Evolutionary conservation across 2,329 filamentous ascomycete genomes (phyloP).

Genomic region (Dactylonectria estremocensis): DNA sequence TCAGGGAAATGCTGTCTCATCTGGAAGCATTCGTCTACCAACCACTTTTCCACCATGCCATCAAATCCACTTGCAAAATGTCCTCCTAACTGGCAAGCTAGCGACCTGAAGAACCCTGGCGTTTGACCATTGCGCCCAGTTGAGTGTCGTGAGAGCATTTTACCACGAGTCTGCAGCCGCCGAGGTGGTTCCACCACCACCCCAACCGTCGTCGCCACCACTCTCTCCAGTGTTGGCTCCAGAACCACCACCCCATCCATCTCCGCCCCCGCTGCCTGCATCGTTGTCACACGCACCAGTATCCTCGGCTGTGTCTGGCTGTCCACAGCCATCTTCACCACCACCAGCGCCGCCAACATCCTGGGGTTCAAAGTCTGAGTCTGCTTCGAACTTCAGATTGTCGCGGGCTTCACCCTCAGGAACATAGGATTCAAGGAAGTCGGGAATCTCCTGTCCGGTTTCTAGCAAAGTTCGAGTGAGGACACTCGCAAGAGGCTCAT

Average conservation of each 20-base stretch:
- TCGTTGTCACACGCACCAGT: constrained; percentile 32
- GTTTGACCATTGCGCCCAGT: not conserved
- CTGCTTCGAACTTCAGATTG: constrained; percentile 69
- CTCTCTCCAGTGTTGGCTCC: constrained; percentile 32
- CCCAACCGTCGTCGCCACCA: constrained; percentile 30
- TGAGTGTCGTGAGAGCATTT: not conserved
- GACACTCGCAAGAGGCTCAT: constrained; percentile 80
- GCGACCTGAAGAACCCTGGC: not conserved
- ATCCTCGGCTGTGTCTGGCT: constrained; percentile 19
- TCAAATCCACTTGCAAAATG: not conserved
- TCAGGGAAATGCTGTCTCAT: constrained; percentile 15
- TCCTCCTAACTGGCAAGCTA: not conserved
- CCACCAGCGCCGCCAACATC: constrained; percentile 50
- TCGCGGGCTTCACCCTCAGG: constrained; percentile 67
- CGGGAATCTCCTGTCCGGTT: constrained; percentile 82
- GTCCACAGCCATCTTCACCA: constrained; percentile 36
- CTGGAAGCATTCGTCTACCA: constrained; percentile 6
- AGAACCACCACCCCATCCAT: constrained; percentile 20
- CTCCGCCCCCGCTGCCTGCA: constrained; percentile 5
- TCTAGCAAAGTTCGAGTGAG: constrained; percentile 88
- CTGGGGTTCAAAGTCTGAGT: constrained; percentile 66
- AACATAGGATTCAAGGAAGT: constrained; percentile 80
- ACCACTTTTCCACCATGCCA: not conserved
- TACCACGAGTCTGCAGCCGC: constrained; percentile 9
- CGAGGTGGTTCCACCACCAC: not conserved